Evolutionary conservation across 371 early-diverging fungal species (phyloP).

Genomic region (Mucor sp.): DNA sequence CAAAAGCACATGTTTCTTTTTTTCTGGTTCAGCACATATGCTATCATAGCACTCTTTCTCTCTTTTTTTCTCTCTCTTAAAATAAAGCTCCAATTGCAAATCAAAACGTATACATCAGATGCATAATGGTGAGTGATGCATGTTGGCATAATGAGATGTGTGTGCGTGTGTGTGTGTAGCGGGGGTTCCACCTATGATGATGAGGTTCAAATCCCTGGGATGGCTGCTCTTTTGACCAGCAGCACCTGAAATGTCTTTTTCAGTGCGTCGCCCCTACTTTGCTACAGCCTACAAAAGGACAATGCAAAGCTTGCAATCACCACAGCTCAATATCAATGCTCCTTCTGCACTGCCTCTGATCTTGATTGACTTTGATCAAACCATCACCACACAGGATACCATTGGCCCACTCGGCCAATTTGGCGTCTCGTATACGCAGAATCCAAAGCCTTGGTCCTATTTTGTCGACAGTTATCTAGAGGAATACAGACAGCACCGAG

Average conservation of each 20-base stretch:
- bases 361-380: slow-evolving; percentile 49
- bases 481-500: slow-evolving; percentile 28
- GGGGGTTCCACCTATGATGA: too few relatives aligned
- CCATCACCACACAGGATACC: slow-evolving; percentile 42
- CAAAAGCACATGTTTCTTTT: background rate
- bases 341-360: background rate
- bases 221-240: too few relatives aligned
- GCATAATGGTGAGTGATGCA: background rate
- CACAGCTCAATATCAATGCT: background rate
- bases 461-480: slow-evolving; percentile 39
- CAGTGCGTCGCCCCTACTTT: background rate
- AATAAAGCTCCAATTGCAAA: background rate
- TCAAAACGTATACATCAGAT: background rate
- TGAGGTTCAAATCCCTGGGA: too few relatives aligned
- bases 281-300: background rate
- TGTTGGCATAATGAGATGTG: background rate
- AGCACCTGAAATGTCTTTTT: background rate
- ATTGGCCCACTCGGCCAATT: slow-evolving; percentile 36
- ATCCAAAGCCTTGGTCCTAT: slow-evolving; percentile 32
- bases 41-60: background rate
- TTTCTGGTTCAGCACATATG: background rate
- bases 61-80: background rate
- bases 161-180: too few relatives aligned
- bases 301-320: background rate
- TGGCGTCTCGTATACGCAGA: slow-evolving; percentile 14